phyloP scores from a whole-genome alignment of 495 filamentous ascomycete genomes.

The Xylaria acuta region DNA sequence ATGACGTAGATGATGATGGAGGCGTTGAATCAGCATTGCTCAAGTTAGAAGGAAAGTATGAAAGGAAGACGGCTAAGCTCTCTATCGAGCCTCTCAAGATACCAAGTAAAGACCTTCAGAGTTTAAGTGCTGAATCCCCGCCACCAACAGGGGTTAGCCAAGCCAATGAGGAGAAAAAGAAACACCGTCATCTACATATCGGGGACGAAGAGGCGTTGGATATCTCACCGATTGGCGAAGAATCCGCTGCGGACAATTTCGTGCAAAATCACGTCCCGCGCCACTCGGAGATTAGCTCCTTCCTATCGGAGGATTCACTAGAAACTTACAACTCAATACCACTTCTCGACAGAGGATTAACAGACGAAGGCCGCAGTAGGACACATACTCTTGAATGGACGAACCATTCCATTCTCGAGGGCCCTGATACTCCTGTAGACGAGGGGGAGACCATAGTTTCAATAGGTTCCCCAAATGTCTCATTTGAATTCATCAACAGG shows the following conservation, averaged over 20 bases:
- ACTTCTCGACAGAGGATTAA: conserved; percentile 74
- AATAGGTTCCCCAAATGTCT: conserved; percentile 43
- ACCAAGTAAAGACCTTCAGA: conserved; percentile 26
- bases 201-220: conserved; percentile 43
- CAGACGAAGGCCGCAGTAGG: conserved; percentile 58
- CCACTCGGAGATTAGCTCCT: conserved; percentile 48
- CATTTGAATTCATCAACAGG: conserved; percentile 57
- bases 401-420: conserved; percentile 52
- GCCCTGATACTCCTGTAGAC: conserved; percentile 39
- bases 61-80: conserved; percentile 55
- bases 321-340: conserved; percentile 79
- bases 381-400: conserved; percentile 52
- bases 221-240: conserved; percentile 29
- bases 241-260: conserved; percentile 12
- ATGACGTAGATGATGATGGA: conserved; percentile 83
- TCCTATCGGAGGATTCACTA: conserved; percentile 54
- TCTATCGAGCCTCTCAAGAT: conserved; percentile 46
- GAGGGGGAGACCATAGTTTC: conserved; percentile 38
- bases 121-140: conserved; percentile 20
- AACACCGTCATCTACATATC: conserved; percentile 55
- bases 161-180: conserved; percentile 50
- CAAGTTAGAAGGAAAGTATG: conserved; percentile 90
- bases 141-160: conserved; percentile 32
- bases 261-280: conserved; percentile 29
- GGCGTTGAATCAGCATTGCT: conserved; percentile 89